Evolutionary conservation across 495 filamentous ascomycete species (phyloP).

Genomic region (Xylaria sp.): DNA sequence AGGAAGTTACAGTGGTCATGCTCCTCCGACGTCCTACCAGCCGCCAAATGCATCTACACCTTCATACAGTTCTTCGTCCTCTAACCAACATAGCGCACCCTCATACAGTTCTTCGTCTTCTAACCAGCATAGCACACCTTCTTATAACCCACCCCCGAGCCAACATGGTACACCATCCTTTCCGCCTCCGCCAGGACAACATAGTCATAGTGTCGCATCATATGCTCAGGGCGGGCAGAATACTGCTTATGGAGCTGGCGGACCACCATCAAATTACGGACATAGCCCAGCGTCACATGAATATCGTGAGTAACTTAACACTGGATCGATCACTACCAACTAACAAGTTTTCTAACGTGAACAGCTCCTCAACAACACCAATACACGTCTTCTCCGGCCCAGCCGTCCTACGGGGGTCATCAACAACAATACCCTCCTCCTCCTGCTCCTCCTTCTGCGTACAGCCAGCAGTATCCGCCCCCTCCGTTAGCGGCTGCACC

Average conservation of each 20-base stretch:
- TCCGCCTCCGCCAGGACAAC: conserved; percentile 23
- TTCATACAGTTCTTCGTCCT: conserved; percentile 39
- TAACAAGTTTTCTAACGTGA: conserved; percentile 26
- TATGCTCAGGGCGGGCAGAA: conserved; percentile 33
- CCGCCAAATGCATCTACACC: conserved; percentile 40
- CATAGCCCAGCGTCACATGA: conserved; percentile 37
- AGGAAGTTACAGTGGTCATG: conserved; percentile 55
- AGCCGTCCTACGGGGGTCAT: conserved; percentile 39
- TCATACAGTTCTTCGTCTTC: conserved; percentile 40
- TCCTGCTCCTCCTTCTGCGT: conserved; percentile 42
- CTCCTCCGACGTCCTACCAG: conserved; percentile 58
- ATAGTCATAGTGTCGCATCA: conserved; percentile 1
- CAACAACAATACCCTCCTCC: conserved; percentile 46
- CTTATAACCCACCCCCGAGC: conserved; percentile 37
- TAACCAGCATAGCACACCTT: conserved; percentile 39
- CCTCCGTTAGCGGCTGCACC: conserved; percentile 33
- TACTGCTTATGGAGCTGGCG: conserved; percentile 32
- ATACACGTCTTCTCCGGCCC: conserved; percentile 36
- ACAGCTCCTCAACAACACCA: conserved; percentile 31
- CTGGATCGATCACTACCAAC: background rate
- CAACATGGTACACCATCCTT: conserved; percentile 40
- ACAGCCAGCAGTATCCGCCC: conserved; percentile 38
- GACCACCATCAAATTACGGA: conserved; percentile 35
- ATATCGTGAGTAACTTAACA: conserved; percentile 33
- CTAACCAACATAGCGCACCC: conserved; percentile 38